Base-by-base conservation (phyloP, 306 rosid genomes). In the Cucurbita pepo region DNA sequence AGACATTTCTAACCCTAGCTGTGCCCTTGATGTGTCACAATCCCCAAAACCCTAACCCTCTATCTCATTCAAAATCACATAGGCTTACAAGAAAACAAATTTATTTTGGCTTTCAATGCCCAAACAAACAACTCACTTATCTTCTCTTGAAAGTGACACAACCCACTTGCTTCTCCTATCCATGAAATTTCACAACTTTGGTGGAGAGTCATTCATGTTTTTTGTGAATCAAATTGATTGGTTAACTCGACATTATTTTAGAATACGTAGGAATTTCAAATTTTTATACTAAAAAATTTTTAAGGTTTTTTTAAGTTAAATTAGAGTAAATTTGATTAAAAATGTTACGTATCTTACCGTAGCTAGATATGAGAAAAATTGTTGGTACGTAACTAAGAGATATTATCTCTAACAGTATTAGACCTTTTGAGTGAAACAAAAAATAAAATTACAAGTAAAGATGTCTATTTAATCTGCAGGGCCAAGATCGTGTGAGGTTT, bases 41-140 rank as follows among this genome's bases (percentile, higher is more conserved):
- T 73, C 76, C 52, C 51, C 51, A 47, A 47, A 10, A 12, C 51
- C 51, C 51, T 40, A 40, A 40, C 43, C 7, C 43, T 40, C 51
- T 71, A 62, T 10, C 51, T 10, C 51, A 47, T 11, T 1, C 51
- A 47, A 11, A 47, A 47, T 47, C 15, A 11, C 13, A 47, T 47
- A 47, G 9, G 51, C 14, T 47, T 10, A 47, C 13, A 47, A 47
- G 51, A 47, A 47, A 47, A 3, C 51, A 47, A 47, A 10, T 47
- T 47, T 8, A 10, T 47, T 47, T 44, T 47, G 10, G 51, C 51
- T 47, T 47, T 47, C 51, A 47, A 47, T 47, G 10, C 51, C 79
- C 83, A 74, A 80, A 66, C 83, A 74, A 81, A 66, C 88, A 84
- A 71, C 79, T 87, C 90, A 82, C 60, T 71, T 44, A 65, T 44